Evolutionary conservation across 2,329 filamentous ascomycete genomes (phyloP).

Genomic region (Didymosphaeria variabile): DNA sequence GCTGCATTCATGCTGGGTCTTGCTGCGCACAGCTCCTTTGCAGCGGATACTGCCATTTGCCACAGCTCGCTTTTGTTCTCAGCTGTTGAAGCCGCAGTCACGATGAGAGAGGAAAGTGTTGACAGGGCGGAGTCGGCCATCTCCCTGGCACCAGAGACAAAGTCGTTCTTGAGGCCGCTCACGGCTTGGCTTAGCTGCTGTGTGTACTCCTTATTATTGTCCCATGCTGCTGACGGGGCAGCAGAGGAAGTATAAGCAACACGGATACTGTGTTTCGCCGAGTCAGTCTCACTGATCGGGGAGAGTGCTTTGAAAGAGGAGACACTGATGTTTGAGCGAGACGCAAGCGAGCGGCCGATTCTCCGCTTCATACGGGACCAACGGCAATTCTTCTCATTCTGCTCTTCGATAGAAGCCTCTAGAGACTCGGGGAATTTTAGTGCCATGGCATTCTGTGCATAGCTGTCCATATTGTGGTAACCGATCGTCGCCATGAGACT

Average conservation of each 20-base stretch:
- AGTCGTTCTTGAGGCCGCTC: constrained; percentile 22
- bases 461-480: not conserved
- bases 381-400: not conserved
- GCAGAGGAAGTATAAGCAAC: not conserved
- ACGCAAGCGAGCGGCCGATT: not conserved
- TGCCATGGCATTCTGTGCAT: not conserved
- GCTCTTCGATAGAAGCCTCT: not conserved
- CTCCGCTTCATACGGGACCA: constrained; percentile 2
- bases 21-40: constrained; percentile 62
- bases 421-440: not conserved
- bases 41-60: constrained; percentile 67
- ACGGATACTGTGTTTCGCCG: not conserved
- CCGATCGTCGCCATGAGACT: not conserved
- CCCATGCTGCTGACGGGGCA: not conserved
- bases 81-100: constrained; percentile 36
- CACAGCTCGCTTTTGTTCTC: constrained; percentile 59
- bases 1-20: constrained; percentile 67
- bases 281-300: constrained; percentile 4
- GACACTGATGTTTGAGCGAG: not conserved
- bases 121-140: constrained; percentile 64
- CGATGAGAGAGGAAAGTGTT: constrained; percentile 58
- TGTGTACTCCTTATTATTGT: not conserved
- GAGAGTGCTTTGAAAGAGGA: constrained; percentile 6
- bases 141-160: constrained; percentile 64
- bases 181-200: constrained; percentile 11